Evolutionary conservation across 495 filamentous ascomycete genomes (phyloP).

Genomic region (Aspergillus avenaceus): DNA sequence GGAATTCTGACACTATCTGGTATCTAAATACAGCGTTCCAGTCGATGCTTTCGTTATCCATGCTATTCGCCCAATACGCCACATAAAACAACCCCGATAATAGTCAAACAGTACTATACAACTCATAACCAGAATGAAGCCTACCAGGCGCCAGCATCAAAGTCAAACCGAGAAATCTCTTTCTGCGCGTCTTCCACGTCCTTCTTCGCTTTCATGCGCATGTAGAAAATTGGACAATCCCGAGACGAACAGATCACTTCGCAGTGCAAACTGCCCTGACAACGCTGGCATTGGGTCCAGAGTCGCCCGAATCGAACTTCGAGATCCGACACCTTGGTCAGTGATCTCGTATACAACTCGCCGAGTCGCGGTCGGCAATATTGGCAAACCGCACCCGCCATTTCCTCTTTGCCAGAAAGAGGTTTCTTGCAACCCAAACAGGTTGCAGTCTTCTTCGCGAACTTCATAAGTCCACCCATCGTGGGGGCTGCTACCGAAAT

Average conservation of each 20-base stretch:
- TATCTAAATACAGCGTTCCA: not conserved
- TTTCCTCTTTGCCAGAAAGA: conserved; percentile 71
- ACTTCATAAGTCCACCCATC: conserved; percentile 95
- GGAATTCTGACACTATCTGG: not conserved
- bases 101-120: not conserved
- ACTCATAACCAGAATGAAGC: conserved; percentile 6
- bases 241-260: conserved; percentile 96
- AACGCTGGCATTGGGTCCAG: conserved; percentile 98
- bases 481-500: conserved; percentile 87
- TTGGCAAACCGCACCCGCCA: conserved; percentile 80
- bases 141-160: conserved; percentile 63
- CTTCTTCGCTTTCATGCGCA: conserved; percentile 99
- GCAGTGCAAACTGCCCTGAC: conserved; percentile 94
- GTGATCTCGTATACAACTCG: conserved; percentile 88
- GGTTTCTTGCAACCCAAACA: conserved; percentile 99
- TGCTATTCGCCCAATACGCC: conserved; percentile 5
- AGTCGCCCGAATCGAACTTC: conserved; percentile 89
- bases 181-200: conserved; percentile 93
- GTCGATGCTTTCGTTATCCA: conserved; percentile 1
- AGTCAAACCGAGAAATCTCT: conserved; percentile 87
- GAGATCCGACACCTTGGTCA: conserved; percentile 82
- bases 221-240: conserved; percentile 99
- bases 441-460: conserved; percentile 92
- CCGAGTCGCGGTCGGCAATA: conserved; percentile 80
- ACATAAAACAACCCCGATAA: not conserved